Evolutionary conservation across 495 filamentous ascomycete species (phyloP).

Genomic region (Aspergillus olivimuriae): DNA sequence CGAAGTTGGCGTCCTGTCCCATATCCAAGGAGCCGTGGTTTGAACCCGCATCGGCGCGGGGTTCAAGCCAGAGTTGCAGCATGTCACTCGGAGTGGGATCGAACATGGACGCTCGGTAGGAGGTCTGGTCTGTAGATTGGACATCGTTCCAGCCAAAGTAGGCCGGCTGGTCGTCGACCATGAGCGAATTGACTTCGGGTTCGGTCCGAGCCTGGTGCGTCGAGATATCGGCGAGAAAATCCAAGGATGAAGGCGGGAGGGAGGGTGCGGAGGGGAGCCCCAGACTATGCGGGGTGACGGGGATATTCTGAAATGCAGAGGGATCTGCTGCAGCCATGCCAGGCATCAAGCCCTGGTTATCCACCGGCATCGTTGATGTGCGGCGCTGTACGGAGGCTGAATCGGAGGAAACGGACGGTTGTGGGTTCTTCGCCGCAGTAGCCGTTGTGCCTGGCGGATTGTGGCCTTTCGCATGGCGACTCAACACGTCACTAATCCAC

Average conservation of each 20-base stretch:
- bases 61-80: conserved; percentile 37
- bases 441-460: conserved; percentile 24
- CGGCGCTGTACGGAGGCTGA: conserved; percentile 17
- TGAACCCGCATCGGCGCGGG: conserved; percentile 30
- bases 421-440: conserved; percentile 20
- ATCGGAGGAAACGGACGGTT: conserved; percentile 8
- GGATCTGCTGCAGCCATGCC: conserved; percentile 9
- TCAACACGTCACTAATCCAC: conserved; percentile 49
- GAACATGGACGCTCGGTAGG: conserved; percentile 21
- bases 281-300: conserved; percentile 19
- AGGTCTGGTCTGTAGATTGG: conserved; percentile 16
- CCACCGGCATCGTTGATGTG: conserved; percentile 12
- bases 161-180: conserved; percentile 27
- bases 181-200: conserved; percentile 27
- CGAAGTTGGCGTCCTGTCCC: conserved; percentile 24
- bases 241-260: conserved; percentile 27
- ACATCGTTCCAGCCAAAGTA: conserved; percentile 35
- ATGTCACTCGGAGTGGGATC: conserved; percentile 29
- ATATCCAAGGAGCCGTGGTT: conserved; percentile 31
- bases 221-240: conserved; percentile 36
- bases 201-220: conserved; percentile 32
- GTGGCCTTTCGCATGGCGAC: conserved; percentile 46
- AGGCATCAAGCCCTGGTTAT: conserved; percentile 18
- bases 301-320: conserved; percentile 12
- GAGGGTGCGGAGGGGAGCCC: conserved; percentile 16